Percentiles rank a stretch among this genome's conserved stretches.
Conservation (phyloP, 1,284 basidiomycete species). For the Malassezia dermatis region DNA sequence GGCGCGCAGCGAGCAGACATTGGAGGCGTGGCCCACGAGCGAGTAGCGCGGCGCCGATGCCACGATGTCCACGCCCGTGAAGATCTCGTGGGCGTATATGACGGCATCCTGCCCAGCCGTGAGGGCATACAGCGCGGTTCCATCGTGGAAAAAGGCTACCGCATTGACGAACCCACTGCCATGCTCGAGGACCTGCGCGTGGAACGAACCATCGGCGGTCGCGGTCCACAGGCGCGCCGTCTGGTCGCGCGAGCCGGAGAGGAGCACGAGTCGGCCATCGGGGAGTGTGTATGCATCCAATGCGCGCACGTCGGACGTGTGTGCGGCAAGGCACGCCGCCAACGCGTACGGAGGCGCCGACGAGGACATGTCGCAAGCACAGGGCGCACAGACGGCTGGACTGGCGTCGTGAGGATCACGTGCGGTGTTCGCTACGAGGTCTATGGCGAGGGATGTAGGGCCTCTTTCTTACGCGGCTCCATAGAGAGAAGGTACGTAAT, state of each 20-base stretch:
- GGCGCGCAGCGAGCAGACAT: conserved; percentile 71
- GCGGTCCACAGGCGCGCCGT: conserved; percentile 23
- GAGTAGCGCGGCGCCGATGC: conserved; percentile 17
- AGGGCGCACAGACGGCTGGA: neutral
- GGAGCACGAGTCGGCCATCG: conserved; percentile 25
- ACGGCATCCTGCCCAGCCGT: conserved; percentile 41
- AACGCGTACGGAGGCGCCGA: conserved; percentile 14
- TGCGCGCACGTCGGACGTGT: conserved; percentile 35
- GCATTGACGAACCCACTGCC: conserved; percentile 44
- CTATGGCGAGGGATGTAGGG: conserved; percentile 6
- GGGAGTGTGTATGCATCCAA: conserved; percentile 30
- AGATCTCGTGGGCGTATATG: conserved; percentile 34
- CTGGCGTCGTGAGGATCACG: neutral
- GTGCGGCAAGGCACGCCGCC: conserved; percentile 28
- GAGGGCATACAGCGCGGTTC: conserved; percentile 20
- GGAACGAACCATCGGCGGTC: neutral
- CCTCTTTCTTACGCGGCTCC: conserved; percentile 12
- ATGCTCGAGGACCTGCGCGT: conserved; percentile 20
- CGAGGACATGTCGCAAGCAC: neutral
- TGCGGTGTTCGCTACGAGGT: neutral
- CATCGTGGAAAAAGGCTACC: conserved; percentile 21
- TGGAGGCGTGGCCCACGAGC: conserved; percentile 67
- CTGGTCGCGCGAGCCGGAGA: conserved; percentile 21
- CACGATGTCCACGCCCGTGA: conserved; percentile 15
- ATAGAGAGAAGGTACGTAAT: conserved; percentile 6